Evolutionary conservation across 768 basidiomycete species (phyloP).

Genomic region (Tulasnella sp.): DNA sequence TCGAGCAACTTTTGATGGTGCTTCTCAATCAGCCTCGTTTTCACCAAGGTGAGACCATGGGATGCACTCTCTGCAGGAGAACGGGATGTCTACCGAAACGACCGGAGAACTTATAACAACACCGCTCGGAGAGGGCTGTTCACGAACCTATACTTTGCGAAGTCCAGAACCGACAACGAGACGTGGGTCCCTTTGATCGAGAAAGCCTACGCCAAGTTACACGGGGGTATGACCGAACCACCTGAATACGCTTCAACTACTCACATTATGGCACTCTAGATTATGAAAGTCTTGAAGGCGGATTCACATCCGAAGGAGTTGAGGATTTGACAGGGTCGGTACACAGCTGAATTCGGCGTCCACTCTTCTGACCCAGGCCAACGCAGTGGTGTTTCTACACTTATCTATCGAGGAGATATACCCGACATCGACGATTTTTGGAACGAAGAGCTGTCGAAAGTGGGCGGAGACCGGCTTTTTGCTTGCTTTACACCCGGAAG

Average conservation of each 20-base stretch:
- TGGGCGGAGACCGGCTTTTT: conserved; percentile 51
- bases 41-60: conserved; percentile 50
- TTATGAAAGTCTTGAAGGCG: conserved; percentile 46
- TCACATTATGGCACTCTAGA: conserved; percentile 32
- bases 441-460: conserved; percentile 52
- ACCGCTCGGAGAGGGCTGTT: conserved; percentile 49
- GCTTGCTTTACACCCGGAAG: conserved; percentile 45
- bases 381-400: conserved; percentile 22
- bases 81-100: conserved; percentile 49
- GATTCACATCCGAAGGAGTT: conserved; percentile 48
- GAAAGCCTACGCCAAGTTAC: conserved; percentile 58
- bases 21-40: conserved; percentile 44
- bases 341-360: background rate
- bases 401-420: conserved; percentile 43
- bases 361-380: background rate
- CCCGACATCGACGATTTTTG: conserved; percentile 52
- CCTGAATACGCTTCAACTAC: background rate
- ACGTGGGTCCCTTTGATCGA: conserved; percentile 58
- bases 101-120: conserved; percentile 47
- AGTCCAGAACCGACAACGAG: conserved; percentile 45
- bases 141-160: conserved; percentile 47
- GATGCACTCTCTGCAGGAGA: conserved; percentile 46
- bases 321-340: conserved; percentile 58
- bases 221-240: conserved; percentile 39
- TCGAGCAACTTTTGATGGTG: background rate